Evolutionary conservation across 345 rosid genomes (phyloP).

Genomic region (Noccaea caerulescens): DNA sequence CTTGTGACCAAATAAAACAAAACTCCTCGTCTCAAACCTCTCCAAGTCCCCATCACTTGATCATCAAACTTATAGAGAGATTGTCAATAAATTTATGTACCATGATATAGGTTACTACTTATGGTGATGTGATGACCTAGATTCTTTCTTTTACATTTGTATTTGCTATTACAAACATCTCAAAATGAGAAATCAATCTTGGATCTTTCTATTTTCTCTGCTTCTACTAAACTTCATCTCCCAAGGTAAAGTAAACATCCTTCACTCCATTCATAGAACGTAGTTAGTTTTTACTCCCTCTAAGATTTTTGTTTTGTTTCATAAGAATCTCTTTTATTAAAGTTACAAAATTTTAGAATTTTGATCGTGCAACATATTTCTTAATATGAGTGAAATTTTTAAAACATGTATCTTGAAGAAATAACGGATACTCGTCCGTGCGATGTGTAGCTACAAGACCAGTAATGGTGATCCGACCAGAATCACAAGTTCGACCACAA

Average conservation of each 20-base stretch:
- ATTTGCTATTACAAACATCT: neutral
- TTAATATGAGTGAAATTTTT: neutral
- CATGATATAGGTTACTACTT: slow-evolving; percentile 22
- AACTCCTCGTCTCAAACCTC: slow-evolving; percentile 13
- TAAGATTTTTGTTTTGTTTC: neutral
- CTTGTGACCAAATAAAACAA: slow-evolving; percentile 17
- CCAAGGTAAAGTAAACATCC: slow-evolving; percentile 25
- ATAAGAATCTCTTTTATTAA: no score
- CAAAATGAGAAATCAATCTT: slow-evolving; percentile 32
- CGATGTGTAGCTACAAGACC: slow-evolving; percentile 30
- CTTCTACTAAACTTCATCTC: slow-evolving; percentile 28
- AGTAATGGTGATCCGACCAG: slow-evolving; percentile 49
- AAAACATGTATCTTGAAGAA: neutral
- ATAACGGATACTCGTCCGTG: neutral
- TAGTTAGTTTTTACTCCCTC: neutral
- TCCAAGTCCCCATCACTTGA: slow-evolving; percentile 16
- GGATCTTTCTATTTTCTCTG: slow-evolving; percentile 19
- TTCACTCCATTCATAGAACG: neutral
- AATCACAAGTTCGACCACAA: slow-evolving; percentile 64
- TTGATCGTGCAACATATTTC: neutral
- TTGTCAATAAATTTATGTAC: neutral
- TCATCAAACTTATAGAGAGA: slow-evolving; percentile 21
- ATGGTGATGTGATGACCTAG: slow-evolving; percentile 23
- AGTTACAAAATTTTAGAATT: no score
- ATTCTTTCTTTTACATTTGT: neutral